Conservation (phyloP, 2,329 filamentous ascomycete genomes). For the Nothopassalora personata region DNA sequence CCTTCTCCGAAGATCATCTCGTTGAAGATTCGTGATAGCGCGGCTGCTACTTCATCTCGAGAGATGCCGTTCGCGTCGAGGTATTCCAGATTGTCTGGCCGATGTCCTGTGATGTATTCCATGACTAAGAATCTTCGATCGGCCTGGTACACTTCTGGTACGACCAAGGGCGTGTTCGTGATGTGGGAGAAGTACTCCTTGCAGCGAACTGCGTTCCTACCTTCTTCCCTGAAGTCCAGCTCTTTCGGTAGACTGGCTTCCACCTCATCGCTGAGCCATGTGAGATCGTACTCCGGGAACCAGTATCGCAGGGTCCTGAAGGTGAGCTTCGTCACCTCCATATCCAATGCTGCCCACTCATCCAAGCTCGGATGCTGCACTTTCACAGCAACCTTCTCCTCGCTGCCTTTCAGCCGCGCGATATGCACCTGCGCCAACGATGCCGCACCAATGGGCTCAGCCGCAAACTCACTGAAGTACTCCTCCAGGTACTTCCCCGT, state of each 20-base stretch:
- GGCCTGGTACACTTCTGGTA: conserved; percentile 86
- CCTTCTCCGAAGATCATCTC: conserved; percentile 96
- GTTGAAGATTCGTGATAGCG: conserved; percentile 89
- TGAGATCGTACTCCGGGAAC: conserved; percentile 96
- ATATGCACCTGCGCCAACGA: conserved; percentile 92
- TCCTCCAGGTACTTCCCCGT: conserved; percentile 74
- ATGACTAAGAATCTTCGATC: conserved; percentile 87
- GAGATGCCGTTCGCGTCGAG: conserved; percentile 83
- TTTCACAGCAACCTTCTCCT: conserved; percentile 88
- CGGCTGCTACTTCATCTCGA: conserved; percentile 89
- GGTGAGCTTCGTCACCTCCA: conserved; percentile 79
- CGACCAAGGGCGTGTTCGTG: conserved; percentile 71
- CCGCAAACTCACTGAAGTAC: conserved; percentile 79
- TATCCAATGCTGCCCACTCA: conserved; percentile 83
- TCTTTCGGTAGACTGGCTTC: conserved; percentile 84
- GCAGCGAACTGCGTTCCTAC: conserved; percentile 72
- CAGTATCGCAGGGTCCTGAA: conserved; percentile 86
- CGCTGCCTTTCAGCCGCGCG: conserved; percentile 73
- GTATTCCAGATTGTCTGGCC: conserved; percentile 83
- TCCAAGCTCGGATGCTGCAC: conserved; percentile 87
- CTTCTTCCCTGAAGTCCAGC: conserved; percentile 82
- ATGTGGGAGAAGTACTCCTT: conserved; percentile 74
- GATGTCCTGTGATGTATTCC: conserved; percentile 81
- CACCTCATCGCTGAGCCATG: conserved; percentile 94
- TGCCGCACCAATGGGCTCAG: conserved; percentile 79